Percentiles rank a stretch among this genome's conserved stretches.
These are phyloP conservation scores for Pseudogymnoascus destructans DNA, from an alignment of 2,329 filamentous ascomycete species.

Conservation along the genomic window DNA sequence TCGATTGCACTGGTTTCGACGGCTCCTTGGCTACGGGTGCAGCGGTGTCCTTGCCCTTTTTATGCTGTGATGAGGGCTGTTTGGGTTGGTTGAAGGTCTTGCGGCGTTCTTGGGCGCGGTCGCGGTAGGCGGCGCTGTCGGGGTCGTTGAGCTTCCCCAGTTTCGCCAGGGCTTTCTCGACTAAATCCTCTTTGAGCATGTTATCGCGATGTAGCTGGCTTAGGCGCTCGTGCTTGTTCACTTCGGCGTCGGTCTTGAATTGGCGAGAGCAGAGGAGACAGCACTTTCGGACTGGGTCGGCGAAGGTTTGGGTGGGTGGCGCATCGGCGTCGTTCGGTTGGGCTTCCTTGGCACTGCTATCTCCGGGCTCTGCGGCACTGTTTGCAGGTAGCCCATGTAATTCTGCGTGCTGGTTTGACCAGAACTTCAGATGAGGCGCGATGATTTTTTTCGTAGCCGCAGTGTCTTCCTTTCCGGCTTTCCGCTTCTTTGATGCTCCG, in stretches of 20 bases:
- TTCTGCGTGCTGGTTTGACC: conserved; percentile 58
- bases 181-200: conserved; percentile 36
- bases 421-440: conserved; percentile 55
- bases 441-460: conserved; percentile 35
- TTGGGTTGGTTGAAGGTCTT: conserved; percentile 47
- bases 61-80: conserved; percentile 33
- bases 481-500: conserved; percentile 37
- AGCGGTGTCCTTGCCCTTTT: conserved; percentile 20
- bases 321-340: conserved; percentile 22
- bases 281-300: conserved; percentile 42
- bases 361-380: conserved; percentile 25
- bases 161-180: conserved; percentile 28
- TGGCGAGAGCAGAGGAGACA: conserved; percentile 50
- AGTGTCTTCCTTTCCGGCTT: conserved; percentile 35
- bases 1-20: conserved; percentile 35
- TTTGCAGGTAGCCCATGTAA: conserved; percentile 41
- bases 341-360: conserved; percentile 14
- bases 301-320: conserved; percentile 42
- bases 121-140: conserved; percentile 28
- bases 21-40: conserved; percentile 22
- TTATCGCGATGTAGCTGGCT: conserved; percentile 44
- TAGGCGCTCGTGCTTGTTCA: conserved; percentile 45
- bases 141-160: conserved; percentile 24
- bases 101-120: conserved; percentile 55
- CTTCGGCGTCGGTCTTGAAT: conserved; percentile 40